Conservation (phyloP, 306 rosid species). For the Macrotyloma uniflorum region DNA sequence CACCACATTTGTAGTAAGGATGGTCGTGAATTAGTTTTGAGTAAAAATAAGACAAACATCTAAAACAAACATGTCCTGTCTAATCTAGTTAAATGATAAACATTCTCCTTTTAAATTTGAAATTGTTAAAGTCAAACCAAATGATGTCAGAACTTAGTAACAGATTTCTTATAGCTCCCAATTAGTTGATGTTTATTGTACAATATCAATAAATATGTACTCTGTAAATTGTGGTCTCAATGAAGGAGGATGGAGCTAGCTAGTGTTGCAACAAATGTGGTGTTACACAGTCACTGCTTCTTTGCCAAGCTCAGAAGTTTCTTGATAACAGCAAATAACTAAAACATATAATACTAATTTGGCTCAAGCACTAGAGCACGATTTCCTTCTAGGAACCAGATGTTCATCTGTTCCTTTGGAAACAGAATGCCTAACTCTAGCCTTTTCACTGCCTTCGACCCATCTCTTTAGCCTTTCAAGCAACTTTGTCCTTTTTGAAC, state of each 20-base stretch:
- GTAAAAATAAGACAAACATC: no score
- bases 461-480: constrained; percentile 54
- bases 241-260: no score
- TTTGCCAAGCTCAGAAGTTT: constrained; percentile 13
- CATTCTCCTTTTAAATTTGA: background rate
- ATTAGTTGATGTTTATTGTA: background rate
- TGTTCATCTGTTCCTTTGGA: constrained; percentile 38
- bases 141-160: background rate
- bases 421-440: constrained; percentile 32
- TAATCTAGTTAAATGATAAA: background rate
- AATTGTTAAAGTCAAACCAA: background rate
- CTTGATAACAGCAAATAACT: background rate
- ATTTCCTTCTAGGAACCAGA: constrained; percentile 38
- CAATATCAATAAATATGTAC: no score
- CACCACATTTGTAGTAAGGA: no score
- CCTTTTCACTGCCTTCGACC: constrained; percentile 61
- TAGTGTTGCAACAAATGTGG: background rate
- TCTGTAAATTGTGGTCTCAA: no score
- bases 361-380: constrained; percentile 56
- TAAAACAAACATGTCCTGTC: background rate
- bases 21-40: no score
- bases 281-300: background rate
- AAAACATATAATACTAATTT: background rate
- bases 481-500: constrained; percentile 51
- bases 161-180: background rate